Base-by-base conservation (phyloP, 441 rosid species). In the Pelargonium cotyledonis region DNA sequence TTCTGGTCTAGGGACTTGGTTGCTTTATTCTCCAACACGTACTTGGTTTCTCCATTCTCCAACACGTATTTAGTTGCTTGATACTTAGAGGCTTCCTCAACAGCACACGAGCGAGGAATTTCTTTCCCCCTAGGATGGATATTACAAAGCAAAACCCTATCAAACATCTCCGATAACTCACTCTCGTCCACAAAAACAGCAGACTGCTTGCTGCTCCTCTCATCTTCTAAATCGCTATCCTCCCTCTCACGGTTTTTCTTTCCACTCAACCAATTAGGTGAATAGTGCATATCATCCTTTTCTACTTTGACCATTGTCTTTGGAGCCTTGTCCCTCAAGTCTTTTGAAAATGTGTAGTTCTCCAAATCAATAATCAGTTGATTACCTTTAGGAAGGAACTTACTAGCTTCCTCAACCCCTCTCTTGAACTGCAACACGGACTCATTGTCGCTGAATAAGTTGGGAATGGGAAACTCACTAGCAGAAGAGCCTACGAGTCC, bases 351-450 rank as follows among this genome's bases (percentile, higher is more conserved):
- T 38, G 41, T 38, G 41, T 38, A 61, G 12, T 69, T 66, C 49
- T 78, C 84, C 47, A 77, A 76, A 74, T 83, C 80, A 55, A 80
- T 47, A 61, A 78, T 67, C 77, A 89, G 75, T 55, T 77, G 85
- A 66, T 79, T 81, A 41, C 68, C 77, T 72, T 83, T 92, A 1
- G 96, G 96, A 74, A 92, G 89, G 79, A 90, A 90, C 85, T 81
- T 88, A 68, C 77, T 87, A 67, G 98, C 95, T 85, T 92, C 96
- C 75, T 88, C 95, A 29, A 86, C 69, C 1, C 98, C 95, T 82
- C 68, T 88, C 67, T 83, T 84, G 73, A 90, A 90, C 77, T 88
- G 95, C 79, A 82, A 71, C 26, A 78, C 84, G 53, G 86, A 85
- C 0, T 86, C 88, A 65, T 83, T 73, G 68, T 83, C 83, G 65